phyloP scores from a whole-genome alignment of 1,284 basidiomycete species.

The Leccinum fuscescens region DNA sequence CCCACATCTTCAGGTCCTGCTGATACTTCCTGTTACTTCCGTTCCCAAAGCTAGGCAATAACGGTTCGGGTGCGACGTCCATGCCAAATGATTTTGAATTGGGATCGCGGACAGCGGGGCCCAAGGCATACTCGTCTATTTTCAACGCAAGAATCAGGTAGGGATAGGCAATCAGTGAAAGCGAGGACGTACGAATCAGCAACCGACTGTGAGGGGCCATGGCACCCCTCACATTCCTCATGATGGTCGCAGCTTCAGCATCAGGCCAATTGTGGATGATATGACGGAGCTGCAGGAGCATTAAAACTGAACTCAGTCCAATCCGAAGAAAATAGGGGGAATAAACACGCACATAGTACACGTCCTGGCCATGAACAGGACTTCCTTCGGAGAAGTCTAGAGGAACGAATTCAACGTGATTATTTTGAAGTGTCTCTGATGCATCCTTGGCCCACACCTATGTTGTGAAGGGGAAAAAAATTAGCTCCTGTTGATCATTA shows the following conservation, averaged over 20 bases:
- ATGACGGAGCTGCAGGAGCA: conserved; percentile 12
- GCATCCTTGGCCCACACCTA: neutral
- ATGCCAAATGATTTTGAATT: neutral
- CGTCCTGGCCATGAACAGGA: conserved; percentile 40
- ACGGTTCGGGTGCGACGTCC: neutral
- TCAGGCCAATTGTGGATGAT: conserved; percentile 28
- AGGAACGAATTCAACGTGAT: neutral
- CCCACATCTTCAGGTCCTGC: neutral
- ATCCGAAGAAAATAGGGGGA: too few species aligned
- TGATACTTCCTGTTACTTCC: neutral
- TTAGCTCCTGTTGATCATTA: neutral
- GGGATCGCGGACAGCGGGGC: neutral
- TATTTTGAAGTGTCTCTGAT: neutral
- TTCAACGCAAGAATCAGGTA: neutral
- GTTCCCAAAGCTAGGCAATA: neutral
- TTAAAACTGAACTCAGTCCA: too few species aligned
- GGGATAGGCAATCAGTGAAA: neutral
- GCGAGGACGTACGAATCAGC: conserved; percentile 22
- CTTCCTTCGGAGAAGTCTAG: conserved; percentile 18
- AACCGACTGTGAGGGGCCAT: conserved; percentile 29
- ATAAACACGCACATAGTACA: too few species aligned
- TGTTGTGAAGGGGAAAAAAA: neutral
- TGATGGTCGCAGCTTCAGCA: conserved; percentile 13
- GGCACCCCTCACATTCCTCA: conserved; percentile 17
- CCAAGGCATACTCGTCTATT: neutral